Percentiles rank a stretch among this genome's conserved stretches.
Conservation (phyloP, 305 asterid genomes). For the Fraxinus velutina region DNA sequence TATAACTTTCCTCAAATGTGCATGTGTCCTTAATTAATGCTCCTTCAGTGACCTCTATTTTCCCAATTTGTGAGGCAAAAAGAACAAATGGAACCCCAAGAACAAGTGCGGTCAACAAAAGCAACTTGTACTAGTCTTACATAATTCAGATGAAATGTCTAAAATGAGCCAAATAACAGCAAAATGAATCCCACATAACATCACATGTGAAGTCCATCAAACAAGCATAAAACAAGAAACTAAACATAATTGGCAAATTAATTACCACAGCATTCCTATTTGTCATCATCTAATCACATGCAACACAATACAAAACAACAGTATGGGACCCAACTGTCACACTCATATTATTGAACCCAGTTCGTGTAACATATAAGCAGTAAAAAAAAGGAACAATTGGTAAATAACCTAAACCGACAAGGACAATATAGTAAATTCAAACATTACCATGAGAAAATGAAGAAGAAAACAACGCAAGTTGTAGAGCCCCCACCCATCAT, state of each 20-base stretch:
- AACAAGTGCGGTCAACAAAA: background rate
- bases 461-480: constrained; percentile 60
- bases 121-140: background rate
- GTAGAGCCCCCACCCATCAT: constrained; percentile 60
- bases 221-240: background rate
- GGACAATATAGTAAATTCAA: constrained; percentile 2
- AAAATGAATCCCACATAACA: background rate
- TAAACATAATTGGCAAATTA: background rate
- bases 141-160: background rate
- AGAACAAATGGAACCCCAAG: background rate
- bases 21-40: background rate
- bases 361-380: background rate
- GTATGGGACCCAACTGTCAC: constrained; percentile 10
- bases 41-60: background rate
- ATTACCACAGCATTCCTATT: background rate
- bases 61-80: background rate
- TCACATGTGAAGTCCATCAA: constrained; percentile 21
- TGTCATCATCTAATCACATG: background rate
- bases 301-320: constrained; percentile 9
- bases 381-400: constrained; percentile 10
- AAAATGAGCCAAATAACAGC: background rate
- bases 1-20: background rate
- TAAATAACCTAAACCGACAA: constrained; percentile 4
- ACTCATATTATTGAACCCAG: background rate
- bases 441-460: constrained; percentile 77